Conservation (phyloP, 768 basidiomycete species). For the Amanita fuliginea region DNA sequence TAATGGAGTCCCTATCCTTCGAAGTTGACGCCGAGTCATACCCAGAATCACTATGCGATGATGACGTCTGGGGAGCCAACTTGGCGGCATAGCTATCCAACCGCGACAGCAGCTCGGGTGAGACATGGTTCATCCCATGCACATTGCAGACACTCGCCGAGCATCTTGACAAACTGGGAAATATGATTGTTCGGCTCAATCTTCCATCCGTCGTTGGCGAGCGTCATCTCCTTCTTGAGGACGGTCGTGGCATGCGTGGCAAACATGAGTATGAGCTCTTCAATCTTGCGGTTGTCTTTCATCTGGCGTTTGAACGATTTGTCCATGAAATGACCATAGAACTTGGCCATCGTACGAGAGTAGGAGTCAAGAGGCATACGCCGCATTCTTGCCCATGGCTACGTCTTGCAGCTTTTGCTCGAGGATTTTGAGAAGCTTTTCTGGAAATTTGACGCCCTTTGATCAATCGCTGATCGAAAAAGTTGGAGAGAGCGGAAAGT, state of each 20-base stretch:
- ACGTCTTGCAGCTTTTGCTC: constrained; percentile 87
- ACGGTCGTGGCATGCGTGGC: constrained; percentile 83
- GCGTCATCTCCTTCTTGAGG: constrained; percentile 80
- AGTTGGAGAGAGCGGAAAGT: constrained; percentile 56
- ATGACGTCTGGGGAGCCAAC: constrained; percentile 57
- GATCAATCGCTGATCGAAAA: constrained; percentile 68
- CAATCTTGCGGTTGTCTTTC: constrained; percentile 95
- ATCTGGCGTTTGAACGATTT: constrained; percentile 81
- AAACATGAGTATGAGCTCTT: constrained; percentile 94
- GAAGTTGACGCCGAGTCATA: constrained; percentile 60
- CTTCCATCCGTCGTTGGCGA: constrained; percentile 87
- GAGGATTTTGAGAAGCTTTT: constrained; percentile 84
- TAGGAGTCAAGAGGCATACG: constrained; percentile 40
- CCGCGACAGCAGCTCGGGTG: constrained; percentile 71
- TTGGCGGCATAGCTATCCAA: constrained; percentile 80
- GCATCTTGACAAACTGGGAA: constrained; percentile 74
- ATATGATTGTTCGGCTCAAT: constrained; percentile 88
- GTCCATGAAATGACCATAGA: constrained; percentile 84
- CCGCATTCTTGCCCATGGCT: constrained; percentile 85
- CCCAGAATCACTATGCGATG: constrained; percentile 48
- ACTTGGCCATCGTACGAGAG: constrained; percentile 65
- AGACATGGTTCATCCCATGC: constrained; percentile 62
- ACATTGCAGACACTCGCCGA: constrained; percentile 77
- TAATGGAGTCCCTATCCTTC: constrained; percentile 32
- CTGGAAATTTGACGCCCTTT: constrained; percentile 87